A percentile compares a stretch with the other conserved stretches of the same genome.
Evolutionary conservation across 768 basidiomycete species (phyloP).

Genomic region (Mycena olivaceomarginata): DNA sequence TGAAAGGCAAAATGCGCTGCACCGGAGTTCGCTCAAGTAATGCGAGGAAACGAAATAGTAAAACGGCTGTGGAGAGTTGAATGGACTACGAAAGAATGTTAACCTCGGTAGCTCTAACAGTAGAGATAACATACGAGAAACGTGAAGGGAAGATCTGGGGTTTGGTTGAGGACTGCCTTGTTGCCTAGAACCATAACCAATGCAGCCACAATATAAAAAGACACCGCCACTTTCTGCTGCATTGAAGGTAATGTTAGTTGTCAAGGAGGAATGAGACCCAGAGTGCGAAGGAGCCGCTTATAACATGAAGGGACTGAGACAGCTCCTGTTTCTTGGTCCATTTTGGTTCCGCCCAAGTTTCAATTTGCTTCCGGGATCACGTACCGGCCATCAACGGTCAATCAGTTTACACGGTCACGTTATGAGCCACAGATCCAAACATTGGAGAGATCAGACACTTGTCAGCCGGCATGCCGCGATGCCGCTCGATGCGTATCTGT

Average conservation of each 20-base stretch:
- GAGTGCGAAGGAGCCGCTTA: background rate
- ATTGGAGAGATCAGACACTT: too few species aligned
- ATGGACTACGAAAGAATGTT: constrained; percentile 49
- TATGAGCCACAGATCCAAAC: background rate
- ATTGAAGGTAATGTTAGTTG: background rate
- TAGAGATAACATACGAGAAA: constrained; percentile 55
- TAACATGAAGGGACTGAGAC: background rate
- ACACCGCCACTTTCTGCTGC: constrained; percentile 63
- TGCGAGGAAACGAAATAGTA: constrained; percentile 64
- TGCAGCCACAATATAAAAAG: constrained; percentile 74
- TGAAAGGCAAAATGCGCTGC: constrained; percentile 33
- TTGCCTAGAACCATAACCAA: constrained; percentile 61
- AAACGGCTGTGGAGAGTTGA: constrained; percentile 69
- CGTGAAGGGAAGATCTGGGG: constrained; percentile 67
- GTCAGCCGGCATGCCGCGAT: too few species aligned
- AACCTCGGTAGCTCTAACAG: background rate
- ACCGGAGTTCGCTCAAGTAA: constrained; percentile 48
- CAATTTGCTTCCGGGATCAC: background rate
- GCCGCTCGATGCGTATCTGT: too few species aligned
- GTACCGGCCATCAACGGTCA: background rate
- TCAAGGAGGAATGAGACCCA: background rate
- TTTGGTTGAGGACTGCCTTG: constrained; percentile 70
- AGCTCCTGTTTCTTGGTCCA: background rate
- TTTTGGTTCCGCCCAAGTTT: background rate
- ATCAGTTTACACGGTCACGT: background rate